Percentiles rank a stretch among this genome's conserved stretches.
Evolutionary conservation across 805 yeast genomes (phyloP).

Genomic region (Wickerhamomyces strasburgensis): DNA sequence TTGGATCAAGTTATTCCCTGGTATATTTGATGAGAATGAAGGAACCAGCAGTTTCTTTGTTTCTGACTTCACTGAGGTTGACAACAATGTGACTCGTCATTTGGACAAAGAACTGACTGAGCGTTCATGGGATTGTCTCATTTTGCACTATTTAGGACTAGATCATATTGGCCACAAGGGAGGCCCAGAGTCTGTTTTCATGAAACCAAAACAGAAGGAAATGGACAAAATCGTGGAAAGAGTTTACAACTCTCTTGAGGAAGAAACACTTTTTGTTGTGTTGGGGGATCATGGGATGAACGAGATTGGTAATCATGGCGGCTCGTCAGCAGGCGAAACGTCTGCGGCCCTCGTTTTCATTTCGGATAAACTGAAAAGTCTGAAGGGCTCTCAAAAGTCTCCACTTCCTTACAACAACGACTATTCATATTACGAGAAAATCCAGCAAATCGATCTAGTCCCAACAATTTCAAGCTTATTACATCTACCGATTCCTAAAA

Average conservation of each 20-base stretch:
- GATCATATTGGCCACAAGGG: conserved; percentile 99
- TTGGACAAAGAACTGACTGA: conserved; percentile 50
- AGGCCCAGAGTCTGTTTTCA: conserved; percentile 76
- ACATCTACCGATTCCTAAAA: conserved; percentile 86
- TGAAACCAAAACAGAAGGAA: conserved; percentile 79
- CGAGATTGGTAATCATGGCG: conserved; percentile 94
- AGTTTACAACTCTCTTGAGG: conserved; percentile 43
- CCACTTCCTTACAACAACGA: conserved; percentile 31
- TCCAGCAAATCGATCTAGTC: conserved; percentile 82
- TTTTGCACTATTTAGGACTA: conserved; percentile 86
- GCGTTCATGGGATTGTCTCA: conserved; percentile 74
- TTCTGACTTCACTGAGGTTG: conserved; percentile 92
- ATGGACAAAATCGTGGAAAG: conserved; percentile 67
- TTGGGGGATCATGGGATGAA: conserved; percentile 98
- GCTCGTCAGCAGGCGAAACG: conserved; percentile 89
- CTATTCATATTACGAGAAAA: conserved; percentile 46
- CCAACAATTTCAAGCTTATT: conserved; percentile 74
- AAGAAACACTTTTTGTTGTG: conserved; percentile 61
- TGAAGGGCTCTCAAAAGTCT: conserved; percentile 14
- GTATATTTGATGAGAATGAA: conserved; percentile 58
- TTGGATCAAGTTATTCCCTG: conserved; percentile 88
- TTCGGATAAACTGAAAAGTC: conserved; percentile 50
- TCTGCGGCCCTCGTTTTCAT: conserved; percentile 74
- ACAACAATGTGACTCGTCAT: conserved; percentile 87
- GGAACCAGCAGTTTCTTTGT: conserved; percentile 95